Percentiles rank a stretch among this genome's conserved stretches.
Conservation (phyloP, 1,284 basidiomycete genomes). For the Malassezia cuniculi region DNA sequence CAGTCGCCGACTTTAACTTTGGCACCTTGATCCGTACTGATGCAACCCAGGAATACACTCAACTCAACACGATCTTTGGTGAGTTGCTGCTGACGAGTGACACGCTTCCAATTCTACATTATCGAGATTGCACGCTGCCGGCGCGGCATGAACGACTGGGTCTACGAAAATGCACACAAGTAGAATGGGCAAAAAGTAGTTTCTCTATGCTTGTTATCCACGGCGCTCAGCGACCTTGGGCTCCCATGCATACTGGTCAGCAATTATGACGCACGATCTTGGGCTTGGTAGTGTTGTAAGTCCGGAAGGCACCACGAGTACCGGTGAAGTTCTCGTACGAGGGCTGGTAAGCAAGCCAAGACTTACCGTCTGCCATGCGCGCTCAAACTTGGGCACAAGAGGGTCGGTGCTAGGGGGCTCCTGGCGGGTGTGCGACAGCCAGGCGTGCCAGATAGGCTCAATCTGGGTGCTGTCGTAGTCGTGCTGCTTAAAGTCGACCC, state of each 20-base stretch:
- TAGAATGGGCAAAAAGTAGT: slow-evolving; percentile 16
- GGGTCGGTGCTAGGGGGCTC: slow-evolving; percentile 30
- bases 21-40: slow-evolving; percentile 83
- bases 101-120: slow-evolving; percentile 67
- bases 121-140: slow-evolving; percentile 89
- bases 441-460: slow-evolving; percentile 41
- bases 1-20: slow-evolving; percentile 84
- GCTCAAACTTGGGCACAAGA: slow-evolving; percentile 20
- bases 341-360: slow-evolving; percentile 11
- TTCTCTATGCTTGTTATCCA: slow-evolving; percentile 1
- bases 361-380: slow-evolving; percentile 36
- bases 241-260: slow-evolving; percentile 28
- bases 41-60: slow-evolving; percentile 67
- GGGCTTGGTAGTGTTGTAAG: slow-evolving; percentile 35
- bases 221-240: slow-evolving; percentile 33
- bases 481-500: slow-evolving; percentile 39
- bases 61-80: slow-evolving; percentile 92
- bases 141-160: slow-evolving; percentile 75
- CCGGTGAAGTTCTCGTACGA: slow-evolving; percentile 38
- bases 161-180: slow-evolving; percentile 46
- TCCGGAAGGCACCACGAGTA: slow-evolving; percentile 35
- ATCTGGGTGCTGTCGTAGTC: slow-evolving; percentile 38
- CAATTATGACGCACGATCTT: slow-evolving; percentile 28
- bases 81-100: slow-evolving; percentile 41
- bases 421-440: slow-evolving; percentile 36